These are phyloP conservation scores for Aspergillus floridensis DNA, from an alignment of 2,329 filamentous ascomycete species.

Conservation along the genomic window DNA sequence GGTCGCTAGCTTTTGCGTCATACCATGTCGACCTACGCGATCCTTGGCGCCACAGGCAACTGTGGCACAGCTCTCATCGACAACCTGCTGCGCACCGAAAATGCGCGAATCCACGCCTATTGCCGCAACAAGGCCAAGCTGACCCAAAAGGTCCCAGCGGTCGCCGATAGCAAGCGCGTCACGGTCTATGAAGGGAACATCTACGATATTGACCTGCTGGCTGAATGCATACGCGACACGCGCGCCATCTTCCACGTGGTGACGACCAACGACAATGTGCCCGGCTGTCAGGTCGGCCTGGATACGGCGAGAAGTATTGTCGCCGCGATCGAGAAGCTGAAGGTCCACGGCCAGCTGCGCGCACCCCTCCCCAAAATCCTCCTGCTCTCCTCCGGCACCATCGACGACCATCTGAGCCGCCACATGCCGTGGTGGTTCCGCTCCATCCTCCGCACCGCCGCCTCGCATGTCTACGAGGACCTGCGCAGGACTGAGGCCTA, in stretches of 20 bases:
- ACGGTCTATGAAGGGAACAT: slow-evolving; percentile 46
- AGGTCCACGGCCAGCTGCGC: not conserved
- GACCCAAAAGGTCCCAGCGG: slow-evolving; percentile 31
- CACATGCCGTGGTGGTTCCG: slow-evolving; percentile 5
- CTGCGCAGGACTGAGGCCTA: not conserved
- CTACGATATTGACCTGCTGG: slow-evolving; percentile 39
- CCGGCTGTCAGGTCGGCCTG: slow-evolving; percentile 38
- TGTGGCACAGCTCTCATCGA: slow-evolving; percentile 44
- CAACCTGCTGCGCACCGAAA: slow-evolving; percentile 34
- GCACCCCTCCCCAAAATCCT: slow-evolving; percentile 40
- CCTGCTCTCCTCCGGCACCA: slow-evolving; percentile 44
- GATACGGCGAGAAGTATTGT: slow-evolving; percentile 40
- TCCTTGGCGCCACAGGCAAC: slow-evolving; percentile 47
- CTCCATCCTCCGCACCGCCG: slow-evolving; percentile 6
- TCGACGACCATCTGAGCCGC: slow-evolving; percentile 39
- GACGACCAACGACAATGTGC: slow-evolving; percentile 46
- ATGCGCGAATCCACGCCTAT: slow-evolving; percentile 42
- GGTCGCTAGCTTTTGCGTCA: no score
- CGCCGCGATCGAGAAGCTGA: slow-evolving; percentile 33
- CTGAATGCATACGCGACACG: slow-evolving; percentile 35
- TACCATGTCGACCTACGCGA: slow-evolving; percentile 34
- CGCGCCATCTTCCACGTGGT: slow-evolving; percentile 44
- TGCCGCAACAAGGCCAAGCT: slow-evolving; percentile 47
- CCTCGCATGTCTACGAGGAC: slow-evolving; percentile 10
- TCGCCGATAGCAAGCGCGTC: slow-evolving; percentile 32